Base-by-base conservation (phyloP, 108 stramenopile genomes). In the Chaetoceros muelleri region DNA sequence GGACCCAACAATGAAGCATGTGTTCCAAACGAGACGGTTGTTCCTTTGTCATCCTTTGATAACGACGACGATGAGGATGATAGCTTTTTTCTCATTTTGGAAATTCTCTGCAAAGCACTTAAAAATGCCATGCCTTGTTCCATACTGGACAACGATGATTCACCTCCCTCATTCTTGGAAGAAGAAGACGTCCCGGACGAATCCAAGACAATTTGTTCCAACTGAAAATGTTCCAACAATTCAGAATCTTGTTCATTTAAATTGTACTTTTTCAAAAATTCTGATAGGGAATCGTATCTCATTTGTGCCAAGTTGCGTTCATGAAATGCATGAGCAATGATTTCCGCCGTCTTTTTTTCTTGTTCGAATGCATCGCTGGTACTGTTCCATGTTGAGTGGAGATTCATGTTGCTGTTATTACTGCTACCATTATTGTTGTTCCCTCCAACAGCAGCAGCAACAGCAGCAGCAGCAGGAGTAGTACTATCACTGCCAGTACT, bases 191-290 rank as follows among this genome's bases (percentile, higher is more conserved):
- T n/a, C n/a, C n/a, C n/a, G 3, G 30, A 22, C 2, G 16, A 28
- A 3, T 46, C 53, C 10, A 2, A 44, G 2, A 72, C 61, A n/a
- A n/a, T n/a, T 24, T 85, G 82, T 28, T 84, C 82, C 66, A 87
- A 92, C 23, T 73, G 60, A 58, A 82, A 92, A 53, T 73, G 71
- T 53, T 87, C 86, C 46, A 92, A 63, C 8, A 92, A 52, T 26
- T 67, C 62, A n/a, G 82, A 72, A 61, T 92, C 86, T 40, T 81
- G 66, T 23, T 82, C 80, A 23, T 66, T 60, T n/a, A 92, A 56
- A 72, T 92, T 82, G 46, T 85, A 92, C 45, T 81, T 81, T 58
- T 92, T 85, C 58, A 92, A 58, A 69, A 91, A 92, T 21, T 69
- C 64, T 47, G 83, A 61, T 0, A 92, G 80, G 26, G 82, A 71